Base-by-base conservation (phyloP, 495 filamentous ascomycete species). In the Aspergillus sparsus region DNA sequence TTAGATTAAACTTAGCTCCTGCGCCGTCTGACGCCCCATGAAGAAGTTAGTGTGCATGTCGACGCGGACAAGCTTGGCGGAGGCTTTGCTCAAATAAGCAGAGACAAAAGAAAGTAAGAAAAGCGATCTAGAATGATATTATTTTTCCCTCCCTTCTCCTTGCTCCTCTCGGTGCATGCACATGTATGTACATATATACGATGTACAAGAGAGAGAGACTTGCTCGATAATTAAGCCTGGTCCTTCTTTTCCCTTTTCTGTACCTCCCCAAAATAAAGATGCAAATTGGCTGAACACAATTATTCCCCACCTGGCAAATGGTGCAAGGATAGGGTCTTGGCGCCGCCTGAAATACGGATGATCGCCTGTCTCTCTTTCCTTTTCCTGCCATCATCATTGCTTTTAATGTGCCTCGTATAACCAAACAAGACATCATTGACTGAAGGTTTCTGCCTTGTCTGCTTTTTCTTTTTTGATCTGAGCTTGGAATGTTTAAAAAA, bases 61-160 rank as follows among this genome's bases (percentile, higher is more conserved):
- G 53, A 31, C 37, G 53, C 53, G 53, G 53, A 55, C 35, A 27
- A 42, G 50, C 52, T 54, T 54, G 52, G 52, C 52, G 16, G 3
- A 9, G 16, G n/a, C 33, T 2, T 37, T n/a, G 36, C 52, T 36
- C 15, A 15, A 36, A 54, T 54, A 54, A 54, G 52, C 21, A 27
- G 21, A 27, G n/a, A n/a, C n/a, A n/a, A n/a, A n/a, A n/a, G n/a
- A n/a, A n/a, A n/a, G 21, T 3, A 27, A 27, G 21, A 27, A 3
- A 27, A 27, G 21, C 3, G 21, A 27, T 27, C 21, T 27, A 27
- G 21, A 27, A 27, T 27, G 21, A 27, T 27, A 27, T 27, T 27
- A 27, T 27, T 27, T 27, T 3, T 27, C 21, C 21, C 21, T 27
- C 21, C 21, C 21, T 1, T 27, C 21, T 27, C 21, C 21, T 27